These are phyloP conservation scores for Pestalotiopsis sp. DNA, from an alignment of 2,329 filamentous ascomycete species.

Conservation along the genomic window DNA sequence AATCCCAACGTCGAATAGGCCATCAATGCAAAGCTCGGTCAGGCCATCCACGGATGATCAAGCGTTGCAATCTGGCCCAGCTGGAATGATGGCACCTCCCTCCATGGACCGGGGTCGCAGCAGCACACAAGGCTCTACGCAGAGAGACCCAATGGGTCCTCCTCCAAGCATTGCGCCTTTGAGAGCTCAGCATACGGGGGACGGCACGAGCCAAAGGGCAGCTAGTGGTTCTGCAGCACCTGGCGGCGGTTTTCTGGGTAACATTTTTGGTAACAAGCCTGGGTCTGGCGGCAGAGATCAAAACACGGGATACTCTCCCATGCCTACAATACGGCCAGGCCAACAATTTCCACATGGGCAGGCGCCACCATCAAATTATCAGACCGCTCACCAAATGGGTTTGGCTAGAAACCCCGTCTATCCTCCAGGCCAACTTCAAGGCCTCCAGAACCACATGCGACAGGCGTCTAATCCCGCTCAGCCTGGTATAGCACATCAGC, in stretches of 20 bases:
- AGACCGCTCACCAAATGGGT: constrained; percentile 26
- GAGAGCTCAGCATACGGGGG: constrained; percentile 12
- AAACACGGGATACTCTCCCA: constrained; percentile 20
- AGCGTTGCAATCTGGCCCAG: not conserved
- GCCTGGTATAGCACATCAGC: constrained; percentile 6
- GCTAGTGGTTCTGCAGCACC: constrained; percentile 1
- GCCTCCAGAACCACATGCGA: not conserved
- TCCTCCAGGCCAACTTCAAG: constrained; percentile 8
- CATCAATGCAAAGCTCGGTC: constrained; percentile 22
- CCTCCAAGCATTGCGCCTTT: not conserved
- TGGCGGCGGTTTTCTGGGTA: constrained; percentile 25
- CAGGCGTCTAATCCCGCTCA: constrained; percentile 4
- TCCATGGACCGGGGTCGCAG: not conserved
- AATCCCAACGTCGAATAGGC: constrained; percentile 9
- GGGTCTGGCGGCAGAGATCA: constrained; percentile 25
- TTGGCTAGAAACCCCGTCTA: constrained; percentile 19
- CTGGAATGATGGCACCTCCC: constrained; percentile 11
- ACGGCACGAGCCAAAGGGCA: constrained; percentile 26
- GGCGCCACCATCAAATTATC: constrained; percentile 23
- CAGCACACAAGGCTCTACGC: constrained; percentile 8
- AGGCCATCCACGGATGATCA: constrained; percentile 13
- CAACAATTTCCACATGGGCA: constrained; percentile 22
- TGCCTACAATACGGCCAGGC: constrained; percentile 12
- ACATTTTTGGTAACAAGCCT: constrained; percentile 26
- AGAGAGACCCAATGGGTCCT: not conserved